Base-by-base conservation (phyloP, 1,284 basidiomycete species). In the Fistulinella cinereoalba region DNA sequence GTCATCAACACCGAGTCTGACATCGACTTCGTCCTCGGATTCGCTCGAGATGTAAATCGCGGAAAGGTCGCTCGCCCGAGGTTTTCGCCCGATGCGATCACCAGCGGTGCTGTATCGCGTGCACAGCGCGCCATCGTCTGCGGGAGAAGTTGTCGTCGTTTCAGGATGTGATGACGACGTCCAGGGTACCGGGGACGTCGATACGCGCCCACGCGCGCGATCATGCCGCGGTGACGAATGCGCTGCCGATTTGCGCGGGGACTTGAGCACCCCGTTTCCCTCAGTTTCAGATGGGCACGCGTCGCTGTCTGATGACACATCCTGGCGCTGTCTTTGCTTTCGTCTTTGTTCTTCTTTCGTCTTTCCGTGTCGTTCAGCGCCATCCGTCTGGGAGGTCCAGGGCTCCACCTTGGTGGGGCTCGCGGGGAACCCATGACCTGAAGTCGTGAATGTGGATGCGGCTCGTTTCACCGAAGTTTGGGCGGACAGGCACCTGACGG, bases 1-100 rank as follows among this genome's bases (percentile, higher is more conserved):
- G 16, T 32, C 1, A 3, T 37, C 16, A 9, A 25, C 19, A 40
- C 18, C 9, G 7, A 42, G 36, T 6, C 3, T 22, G n/a, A 32
- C 24, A 6, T 31, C 16, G 5, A 15, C 38, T 23, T 52, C 59
- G 15, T 52, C 60, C 32, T 64, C 62, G 25, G 62, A 65, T 22
- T 52, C 65, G 12, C 63, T 67, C 12, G 66, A 68, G 15, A 68
- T 68, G 34, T 50, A 65, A 33, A 65, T 65, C 8, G 51, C 51
- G 37, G 47, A 55, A 7, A 41, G 6, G 13, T 58, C 58, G 42
- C 56, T 62, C 18, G 11, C 15, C 32, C 56, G 40, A 4, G 47
- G 43, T 19, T 51, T 50, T 34, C 40, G 36, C 9, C 21, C 25
- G 2, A 40, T 21, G 39, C 8, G 32, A 40, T 12, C 15, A 4